phyloP scores from a whole-genome alignment of 2,329 filamentous ascomycete species.

The Alternaria triticina region DNA sequence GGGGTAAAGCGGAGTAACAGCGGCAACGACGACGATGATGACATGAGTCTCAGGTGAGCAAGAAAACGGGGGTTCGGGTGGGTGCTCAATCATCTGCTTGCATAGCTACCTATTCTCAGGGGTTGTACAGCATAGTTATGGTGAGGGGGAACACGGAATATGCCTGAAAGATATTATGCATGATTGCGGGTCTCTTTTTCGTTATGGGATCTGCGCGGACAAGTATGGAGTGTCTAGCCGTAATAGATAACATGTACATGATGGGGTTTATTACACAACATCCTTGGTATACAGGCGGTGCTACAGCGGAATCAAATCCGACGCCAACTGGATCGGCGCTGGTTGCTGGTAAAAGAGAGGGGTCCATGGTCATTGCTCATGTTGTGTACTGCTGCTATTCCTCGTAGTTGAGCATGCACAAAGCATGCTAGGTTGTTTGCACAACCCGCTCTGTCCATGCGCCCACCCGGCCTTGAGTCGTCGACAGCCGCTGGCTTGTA shows the following conservation, averaged over 20 bases:
- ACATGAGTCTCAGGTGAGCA: conserved; percentile 28
- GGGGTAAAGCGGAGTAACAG: conserved; percentile 22
- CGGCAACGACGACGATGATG: conserved; percentile 10
- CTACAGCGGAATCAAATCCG: conserved; percentile 1
- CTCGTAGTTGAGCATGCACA: conserved; percentile 3
- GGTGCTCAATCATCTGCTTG: not conserved
- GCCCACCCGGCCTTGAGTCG: conserved; percentile 8
- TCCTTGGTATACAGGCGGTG: not conserved
- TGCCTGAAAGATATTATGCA: not conserved
- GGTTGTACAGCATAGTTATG: not conserved
- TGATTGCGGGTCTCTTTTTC: not conserved
- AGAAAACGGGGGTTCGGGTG: not conserved
- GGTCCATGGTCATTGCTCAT: conserved; percentile 4
- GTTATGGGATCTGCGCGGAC: not conserved
- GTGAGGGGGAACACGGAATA: too few species aligned
- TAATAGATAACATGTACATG: conserved; percentile 19
- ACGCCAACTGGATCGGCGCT: not conserved
- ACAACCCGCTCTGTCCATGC: not conserved
- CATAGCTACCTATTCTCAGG: not conserved
- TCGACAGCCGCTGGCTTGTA: conserved; percentile 11
- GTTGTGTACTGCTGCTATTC: conserved; percentile 11
- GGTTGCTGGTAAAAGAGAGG: not conserved
- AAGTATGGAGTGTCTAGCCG: conserved; percentile 30
- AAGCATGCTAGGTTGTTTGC: not conserved
- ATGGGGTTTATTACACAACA: conserved; percentile 19